Evolutionary conservation across 2,329 filamentous ascomycete species (phyloP), one percentile per base, ranked within the genome.

Genomic region (Aureobasidium sp.): DNA sequence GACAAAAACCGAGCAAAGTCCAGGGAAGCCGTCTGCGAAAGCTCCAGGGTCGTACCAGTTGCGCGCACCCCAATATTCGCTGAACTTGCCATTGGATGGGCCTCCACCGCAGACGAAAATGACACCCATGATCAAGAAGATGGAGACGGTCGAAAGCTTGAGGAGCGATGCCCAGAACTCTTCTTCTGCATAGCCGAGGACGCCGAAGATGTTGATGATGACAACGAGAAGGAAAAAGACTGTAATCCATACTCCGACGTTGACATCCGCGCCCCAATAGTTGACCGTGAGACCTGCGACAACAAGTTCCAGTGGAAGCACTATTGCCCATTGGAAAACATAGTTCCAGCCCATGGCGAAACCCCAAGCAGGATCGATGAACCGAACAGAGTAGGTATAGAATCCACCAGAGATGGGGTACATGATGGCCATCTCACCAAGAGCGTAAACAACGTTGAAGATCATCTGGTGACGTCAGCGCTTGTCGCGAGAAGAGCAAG

Each of bases 321-420:
- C 85, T 37, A 91, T 82, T 2, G 96, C 81, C 92, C 92, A 96
- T 75, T 95, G 89, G 67, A 96, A 74, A 4, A 89, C 90, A 73
- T 96, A 95, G 71, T 87, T 89, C 68, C 53, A 44, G 5, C 51
- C 41, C 55, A 59, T 65, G 61, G 55, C 57, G 29, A 65, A 60
- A 26, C 57, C 64, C 60, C 91, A 96, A 0, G 92, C 92, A 1
- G 92, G 93, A 71, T 97, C 92, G 27, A 97, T 76, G 70, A 97
- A 97, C n/a, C 93, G 85, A 36, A 91, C 96, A 20, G 92, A 94
- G 77, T 92, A 97, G 6, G 91, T 87, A 0, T 91, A 90, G 72
- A 97, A 97, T 2, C 91, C 95, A 60, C 93, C 93, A 27, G 92
- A 89, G 32, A 97, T 88, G 5, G 93, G 93, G 68, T 92, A 97